These are phyloP conservation scores for Dillenia suffruticosa DNA, from an alignment of 164 flowering plant species.

Conservation along the genomic window DNA sequence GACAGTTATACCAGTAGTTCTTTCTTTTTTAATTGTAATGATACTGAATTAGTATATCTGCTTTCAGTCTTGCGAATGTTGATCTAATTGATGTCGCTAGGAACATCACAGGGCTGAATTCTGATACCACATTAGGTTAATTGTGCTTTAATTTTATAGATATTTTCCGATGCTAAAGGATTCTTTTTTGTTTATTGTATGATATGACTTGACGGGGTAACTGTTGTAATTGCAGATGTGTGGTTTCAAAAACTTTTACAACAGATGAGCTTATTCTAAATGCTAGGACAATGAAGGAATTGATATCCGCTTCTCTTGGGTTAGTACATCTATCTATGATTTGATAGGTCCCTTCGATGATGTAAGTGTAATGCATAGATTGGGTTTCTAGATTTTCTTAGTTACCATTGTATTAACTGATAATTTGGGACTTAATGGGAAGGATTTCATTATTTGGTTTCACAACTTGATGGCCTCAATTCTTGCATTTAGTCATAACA, in stretches of 20 bases:
- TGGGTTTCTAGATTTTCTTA: background rate
- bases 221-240: slow-evolving; percentile 56
- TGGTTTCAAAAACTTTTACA: slow-evolving; percentile 97
- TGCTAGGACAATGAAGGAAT: slow-evolving; percentile 91
- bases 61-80: slow-evolving; percentile 88
- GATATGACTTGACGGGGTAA: background rate
- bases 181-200: background rate
- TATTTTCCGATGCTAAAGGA: background rate
- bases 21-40: no score
- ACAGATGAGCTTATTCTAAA: slow-evolving; percentile 98
- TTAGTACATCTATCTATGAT: slow-evolving; percentile 26
- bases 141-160: background rate
- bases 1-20: no score
- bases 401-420: background rate
- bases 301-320: slow-evolving; percentile 90
- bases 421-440: no score
- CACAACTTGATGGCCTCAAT: no score
- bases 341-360: no score
- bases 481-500: slow-evolving; percentile 2
- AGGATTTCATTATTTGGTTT: no score
- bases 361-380: no score
- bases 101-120: slow-evolving; percentile 73
- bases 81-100: slow-evolving; percentile 96
- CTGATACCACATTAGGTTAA: slow-evolving; percentile 92
- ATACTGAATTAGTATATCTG: background rate